phyloP scores from a whole-genome alignment of 257 asterid species.

The Fraxinus pennsylvanica region DNA sequence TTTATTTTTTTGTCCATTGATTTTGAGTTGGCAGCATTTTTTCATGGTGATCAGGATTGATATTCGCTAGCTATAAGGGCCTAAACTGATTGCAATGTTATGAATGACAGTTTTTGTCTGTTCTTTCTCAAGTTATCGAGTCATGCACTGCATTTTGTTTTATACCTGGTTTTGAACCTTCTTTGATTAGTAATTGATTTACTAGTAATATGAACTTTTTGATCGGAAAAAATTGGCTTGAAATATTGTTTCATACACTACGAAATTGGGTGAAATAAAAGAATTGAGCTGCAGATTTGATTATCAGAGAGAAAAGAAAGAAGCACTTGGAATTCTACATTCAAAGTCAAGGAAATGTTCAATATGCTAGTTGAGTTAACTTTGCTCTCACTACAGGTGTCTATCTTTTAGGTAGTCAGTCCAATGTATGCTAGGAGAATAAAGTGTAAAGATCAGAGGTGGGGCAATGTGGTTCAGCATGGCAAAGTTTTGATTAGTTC shows the following conservation, averaged over 20 bases:
- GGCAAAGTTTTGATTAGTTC: constrained; percentile 44
- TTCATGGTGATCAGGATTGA: too few relatives aligned
- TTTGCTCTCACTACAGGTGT: constrained; percentile 40
- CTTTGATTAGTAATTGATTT: neutral
- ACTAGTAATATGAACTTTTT: neutral
- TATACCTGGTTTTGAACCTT: neutral
- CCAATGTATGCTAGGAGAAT: constrained; percentile 75
- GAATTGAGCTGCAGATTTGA: neutral
- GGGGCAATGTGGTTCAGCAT: constrained; percentile 50
- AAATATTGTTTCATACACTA: neutral
- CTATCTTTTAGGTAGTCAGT: constrained; percentile 35
- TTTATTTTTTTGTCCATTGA: too few relatives aligned
- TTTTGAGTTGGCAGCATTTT: too few relatives aligned
- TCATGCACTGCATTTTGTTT: constrained; percentile 10
- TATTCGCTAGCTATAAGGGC: neutral
- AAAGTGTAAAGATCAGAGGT: constrained; percentile 46
- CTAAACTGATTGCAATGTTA: neutral
- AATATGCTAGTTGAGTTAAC: constrained; percentile 16
- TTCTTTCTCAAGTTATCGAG: neutral
- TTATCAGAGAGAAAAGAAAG: neutral
- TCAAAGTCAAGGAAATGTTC: constrained; percentile 6
- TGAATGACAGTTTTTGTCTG: neutral
- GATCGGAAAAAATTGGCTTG: constrained; percentile 5
- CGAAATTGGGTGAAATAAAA: constrained; percentile 10
- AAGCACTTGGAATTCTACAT: constrained; percentile 1